Evolutionary conservation across 2,329 filamentous ascomycete genomes (phyloP).

Genomic region (Fusarium aywerte): DNA sequence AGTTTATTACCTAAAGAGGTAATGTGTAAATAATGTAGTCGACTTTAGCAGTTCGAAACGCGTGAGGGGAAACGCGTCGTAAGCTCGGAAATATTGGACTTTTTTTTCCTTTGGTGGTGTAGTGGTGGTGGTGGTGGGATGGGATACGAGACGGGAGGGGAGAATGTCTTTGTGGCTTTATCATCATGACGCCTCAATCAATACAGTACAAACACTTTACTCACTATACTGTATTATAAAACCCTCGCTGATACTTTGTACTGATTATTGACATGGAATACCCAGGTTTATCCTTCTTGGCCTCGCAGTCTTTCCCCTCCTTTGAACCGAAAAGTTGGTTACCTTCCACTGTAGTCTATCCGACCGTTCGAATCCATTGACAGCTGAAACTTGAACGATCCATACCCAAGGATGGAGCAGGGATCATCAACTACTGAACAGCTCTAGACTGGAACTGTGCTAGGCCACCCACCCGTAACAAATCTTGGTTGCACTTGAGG

Average conservation of each 20-base stretch:
- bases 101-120: slow-evolving; percentile 8
- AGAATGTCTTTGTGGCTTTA: slow-evolving; percentile 3
- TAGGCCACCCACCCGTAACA: slow-evolving; percentile 8
- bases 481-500: slow-evolving; percentile 13
- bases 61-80: slow-evolving; percentile 31
- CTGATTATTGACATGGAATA: slow-evolving; percentile 10
- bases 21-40: slow-evolving; percentile 35
- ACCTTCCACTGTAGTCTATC: neutral
- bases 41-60: slow-evolving; percentile 6
- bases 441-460: slow-evolving; percentile 3
- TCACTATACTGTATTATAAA: neutral
- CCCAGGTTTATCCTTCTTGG: slow-evolving; percentile 7
- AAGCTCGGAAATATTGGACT: slow-evolving; percentile 15
- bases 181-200: slow-evolving; percentile 24
- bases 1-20: slow-evolving; percentile 26
- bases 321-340: slow-evolving; percentile 2
- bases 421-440: slow-evolving; percentile 4
- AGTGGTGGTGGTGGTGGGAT: neutral
- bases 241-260: neutral
- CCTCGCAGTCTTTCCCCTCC: slow-evolving; percentile 3
- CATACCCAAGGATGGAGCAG: neutral
- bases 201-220: neutral
- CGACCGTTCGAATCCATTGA: slow-evolving; percentile 9
- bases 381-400: slow-evolving; percentile 23
- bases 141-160: neutral